Evolutionary conservation across 2,329 filamentous ascomycete genomes (phyloP), one percentile per base, ranked within the genome.

Genomic region (Aspergillus ruber): DNA sequence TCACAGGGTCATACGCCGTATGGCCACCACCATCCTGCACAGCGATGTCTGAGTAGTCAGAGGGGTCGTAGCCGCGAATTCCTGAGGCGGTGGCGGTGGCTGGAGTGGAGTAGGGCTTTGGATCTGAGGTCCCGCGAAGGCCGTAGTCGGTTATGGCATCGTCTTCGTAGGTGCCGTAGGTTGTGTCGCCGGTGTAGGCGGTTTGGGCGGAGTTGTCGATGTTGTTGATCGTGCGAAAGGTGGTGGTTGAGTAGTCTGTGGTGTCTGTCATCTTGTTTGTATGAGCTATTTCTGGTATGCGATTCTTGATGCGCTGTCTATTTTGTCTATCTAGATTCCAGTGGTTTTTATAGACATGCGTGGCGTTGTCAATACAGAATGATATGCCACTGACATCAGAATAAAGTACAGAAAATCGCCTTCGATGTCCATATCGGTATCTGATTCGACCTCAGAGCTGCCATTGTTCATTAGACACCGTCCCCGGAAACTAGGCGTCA

Each of bases 1-100:
- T 60, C 47, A 41, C 52, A 29, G 57, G 59, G 27, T 61, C 54
- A 35, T 58, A 61, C 36, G 56, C 29, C 35, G 53, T 62, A n/a
- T 49, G 55, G 18, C 57, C 61, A 36, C 61, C 61, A 32, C 51
- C 58, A 23, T 52, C 56, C 47, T 59, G 54, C 20, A 58, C 56
- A 43, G 49, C 54, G 40, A 47, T 55, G 44, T 54, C 54, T 41
- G 58, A 61, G 41, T 47, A 53, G 18, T 39, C 36, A 21, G 52
- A 50, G 25, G 25, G 53, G 27, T 48, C 49, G 36, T 57, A 57
- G 41, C 55, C 53, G 3, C 52, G 53, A 7, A 46, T 44, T 32
- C 48, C 54, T 13, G 52, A 56, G 18, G 46, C 52, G 29, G 53
- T 17, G 49, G 42, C 43, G 48, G 53, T 38, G 17, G 53, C 55